Percentiles rank a stretch among this genome's conserved stretches.
Evolutionary conservation across 2,329 filamentous ascomycete genomes (phyloP).

Genomic region (Elsinoe australis): DNA sequence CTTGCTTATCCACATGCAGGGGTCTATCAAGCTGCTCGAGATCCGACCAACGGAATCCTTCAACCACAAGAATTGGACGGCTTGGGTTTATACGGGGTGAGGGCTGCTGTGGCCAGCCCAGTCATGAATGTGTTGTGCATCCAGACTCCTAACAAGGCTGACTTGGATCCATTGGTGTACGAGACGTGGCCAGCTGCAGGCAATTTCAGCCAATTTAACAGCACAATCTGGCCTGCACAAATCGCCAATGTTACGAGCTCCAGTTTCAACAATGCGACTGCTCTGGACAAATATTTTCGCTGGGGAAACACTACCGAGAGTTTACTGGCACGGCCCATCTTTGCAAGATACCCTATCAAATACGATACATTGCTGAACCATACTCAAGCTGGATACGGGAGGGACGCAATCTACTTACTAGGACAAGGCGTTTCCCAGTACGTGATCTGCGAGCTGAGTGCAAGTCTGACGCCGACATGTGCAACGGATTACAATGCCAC

Average conservation of each 20-base stretch:
- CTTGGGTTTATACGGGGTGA: conserved; percentile 60
- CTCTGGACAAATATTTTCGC: conserved; percentile 61
- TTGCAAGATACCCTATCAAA: conserved; percentile 46
- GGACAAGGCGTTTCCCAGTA: conserved; percentile 47
- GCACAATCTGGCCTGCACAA: conserved; percentile 22
- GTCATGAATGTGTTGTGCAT: conserved; percentile 66
- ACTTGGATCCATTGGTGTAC: conserved; percentile 60
- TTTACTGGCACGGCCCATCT: conserved; percentile 28
- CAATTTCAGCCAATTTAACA: conserved; percentile 22
- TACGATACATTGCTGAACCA: conserved; percentile 62
- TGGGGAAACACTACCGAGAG: conserved; percentile 49
- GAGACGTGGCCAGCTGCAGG: conserved; percentile 48
- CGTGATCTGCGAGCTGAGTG: conserved; percentile 60
- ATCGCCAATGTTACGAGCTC: conserved; percentile 15
- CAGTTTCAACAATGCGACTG: conserved; percentile 22
- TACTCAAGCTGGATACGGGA: conserved; percentile 32
- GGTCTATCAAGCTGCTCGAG: conserved; percentile 56
- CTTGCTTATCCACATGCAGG: conserved; percentile 70
- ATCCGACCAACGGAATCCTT: conserved; percentile 56
- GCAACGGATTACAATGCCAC: conserved; percentile 49
- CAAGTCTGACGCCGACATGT: conserved; percentile 57
- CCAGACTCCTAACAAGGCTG: conserved; percentile 49
- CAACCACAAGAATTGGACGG: conserved; percentile 57
- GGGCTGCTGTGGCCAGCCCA: conserved; percentile 63
- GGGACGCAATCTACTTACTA: conserved; percentile 59